Base-by-base conservation (phyloP, 164 flowering plant species). In the Stephania yunnanensis region DNA sequence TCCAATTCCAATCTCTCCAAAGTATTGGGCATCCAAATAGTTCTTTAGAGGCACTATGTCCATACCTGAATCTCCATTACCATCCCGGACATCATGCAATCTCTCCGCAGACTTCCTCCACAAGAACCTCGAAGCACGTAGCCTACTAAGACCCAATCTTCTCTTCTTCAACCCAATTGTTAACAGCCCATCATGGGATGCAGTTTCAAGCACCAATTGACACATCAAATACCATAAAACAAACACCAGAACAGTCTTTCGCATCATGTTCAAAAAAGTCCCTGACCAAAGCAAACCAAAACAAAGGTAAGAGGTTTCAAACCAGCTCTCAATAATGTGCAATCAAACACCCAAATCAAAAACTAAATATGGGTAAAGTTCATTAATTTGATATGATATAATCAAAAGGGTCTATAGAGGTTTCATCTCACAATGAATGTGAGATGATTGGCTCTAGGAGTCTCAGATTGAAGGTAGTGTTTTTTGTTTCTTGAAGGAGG, bases 1-100 rank as follows among this genome's bases (percentile, higher is more conserved):
- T 19, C 94, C 94, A 67, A 90, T 82, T 12, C 87, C 85, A 81
- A 89, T 85, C 80, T 84, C 88, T 45, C 92, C 94, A 75, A 73
- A 87, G 68, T 87, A 90, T 72, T 89, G 94, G 11, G 83, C 80
- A 78, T 87, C 89, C 79, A 87, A 50, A 74, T 82, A 90, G 58
- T 87, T 87, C 81, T 85, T 87, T 61, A 90, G 67, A 74, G 82
- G 76, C 10, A 88, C 73, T 36, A 85, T 66, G 75, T 83, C 83
- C 10, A 68, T 71, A 10, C 81, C 74, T 8, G 75, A 63, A 72
- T 68, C 66, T 50, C 69, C 73, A 15, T 74, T 19, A n/a, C 7
- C 68, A 36, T n/a, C 55, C 46, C 13, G 10, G 19, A 20, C 19
- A 19, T 58, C 44, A 46, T 48, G 29, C 6, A 74, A 45, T 73